Evolutionary conservation across 2,329 filamentous ascomycete genomes (phyloP).

Genomic region (Lasiodiplodia theobromae): DNA sequence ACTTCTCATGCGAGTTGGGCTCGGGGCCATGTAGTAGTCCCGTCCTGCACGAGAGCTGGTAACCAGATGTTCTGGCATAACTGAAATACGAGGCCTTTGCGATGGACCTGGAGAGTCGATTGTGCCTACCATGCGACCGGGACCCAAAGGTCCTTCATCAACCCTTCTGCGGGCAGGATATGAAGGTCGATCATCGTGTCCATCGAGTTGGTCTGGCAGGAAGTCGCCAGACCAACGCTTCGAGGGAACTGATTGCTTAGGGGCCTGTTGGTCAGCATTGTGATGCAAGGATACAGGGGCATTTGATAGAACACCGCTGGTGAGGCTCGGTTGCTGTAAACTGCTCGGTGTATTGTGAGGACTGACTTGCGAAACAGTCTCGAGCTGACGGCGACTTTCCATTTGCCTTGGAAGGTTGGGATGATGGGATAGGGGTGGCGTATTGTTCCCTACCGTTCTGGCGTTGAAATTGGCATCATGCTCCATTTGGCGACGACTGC

Average conservation of each 20-base stretch:
- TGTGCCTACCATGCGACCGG: constrained; percentile 1
- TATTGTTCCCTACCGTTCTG: constrained; percentile 9
- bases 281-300: constrained; percentile 2
- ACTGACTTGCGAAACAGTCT: not conserved
- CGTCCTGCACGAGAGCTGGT: not conserved
- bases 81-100: constrained; percentile 1
- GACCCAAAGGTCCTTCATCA: not conserved
- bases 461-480: not conserved
- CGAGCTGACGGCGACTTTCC: not conserved
- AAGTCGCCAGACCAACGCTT: constrained; percentile 19
- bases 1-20: constrained; percentile 9
- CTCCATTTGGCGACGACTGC: constrained; percentile 5
- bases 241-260: not conserved
- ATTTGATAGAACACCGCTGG: not conserved
- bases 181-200: not conserved
- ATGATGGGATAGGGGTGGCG: not conserved
- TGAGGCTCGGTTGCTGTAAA: not conserved
- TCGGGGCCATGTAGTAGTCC: not conserved
- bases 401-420: not conserved
- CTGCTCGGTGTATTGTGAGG: not conserved
- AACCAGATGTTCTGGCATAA: constrained; percentile 2
- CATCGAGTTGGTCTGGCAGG: not conserved
- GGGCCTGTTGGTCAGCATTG: constrained; percentile 12
- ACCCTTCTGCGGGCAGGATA: constrained; percentile 10
- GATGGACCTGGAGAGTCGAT: not conserved